Evolutionary conservation across 257 asterid species (phyloP).

Genomic region (Solanum megistacrolobum): DNA sequence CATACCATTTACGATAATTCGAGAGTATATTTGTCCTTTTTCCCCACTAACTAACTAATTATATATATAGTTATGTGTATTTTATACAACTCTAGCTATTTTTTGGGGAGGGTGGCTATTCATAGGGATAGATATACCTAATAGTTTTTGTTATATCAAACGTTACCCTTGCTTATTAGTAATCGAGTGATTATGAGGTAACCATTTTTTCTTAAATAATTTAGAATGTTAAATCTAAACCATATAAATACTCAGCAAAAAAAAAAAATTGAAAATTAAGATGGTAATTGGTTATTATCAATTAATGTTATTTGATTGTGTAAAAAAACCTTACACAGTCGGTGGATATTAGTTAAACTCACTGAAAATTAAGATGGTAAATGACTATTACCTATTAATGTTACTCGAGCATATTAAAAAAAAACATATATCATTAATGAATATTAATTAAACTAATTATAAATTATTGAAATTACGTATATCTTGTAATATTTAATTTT

Average conservation of each 20-base stretch:
- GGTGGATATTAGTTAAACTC: not conserved
- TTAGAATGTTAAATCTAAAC: not conserved
- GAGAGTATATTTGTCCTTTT: no score
- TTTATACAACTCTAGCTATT: no score
- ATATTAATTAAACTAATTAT: no score
- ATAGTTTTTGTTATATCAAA: not conserved
- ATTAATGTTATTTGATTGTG: not conserved
- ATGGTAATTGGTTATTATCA: no score
- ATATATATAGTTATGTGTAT: no score
- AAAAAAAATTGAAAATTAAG: no score
- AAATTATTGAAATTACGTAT: not conserved
- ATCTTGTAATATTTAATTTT: not conserved
- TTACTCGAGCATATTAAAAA: no score
- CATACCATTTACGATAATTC: no score
- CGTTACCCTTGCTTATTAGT: not conserved
- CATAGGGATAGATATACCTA: not conserved
- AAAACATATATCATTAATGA: not conserved
- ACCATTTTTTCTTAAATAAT: not conserved
- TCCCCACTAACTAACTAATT: no score
- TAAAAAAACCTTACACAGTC: not conserved
- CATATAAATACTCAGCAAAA: not conserved
- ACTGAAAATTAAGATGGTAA: no score
- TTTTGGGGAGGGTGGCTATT: not conserved
- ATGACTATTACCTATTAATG: no score
- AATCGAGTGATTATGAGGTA: not conserved